A percentile compares a stretch with the other conserved stretches of the same genome.
These are phyloP conservation scores for Ophiostoma piceae DNA, from an alignment of 2,329 filamentous ascomycete species.

Conservation along the genomic window DNA sequence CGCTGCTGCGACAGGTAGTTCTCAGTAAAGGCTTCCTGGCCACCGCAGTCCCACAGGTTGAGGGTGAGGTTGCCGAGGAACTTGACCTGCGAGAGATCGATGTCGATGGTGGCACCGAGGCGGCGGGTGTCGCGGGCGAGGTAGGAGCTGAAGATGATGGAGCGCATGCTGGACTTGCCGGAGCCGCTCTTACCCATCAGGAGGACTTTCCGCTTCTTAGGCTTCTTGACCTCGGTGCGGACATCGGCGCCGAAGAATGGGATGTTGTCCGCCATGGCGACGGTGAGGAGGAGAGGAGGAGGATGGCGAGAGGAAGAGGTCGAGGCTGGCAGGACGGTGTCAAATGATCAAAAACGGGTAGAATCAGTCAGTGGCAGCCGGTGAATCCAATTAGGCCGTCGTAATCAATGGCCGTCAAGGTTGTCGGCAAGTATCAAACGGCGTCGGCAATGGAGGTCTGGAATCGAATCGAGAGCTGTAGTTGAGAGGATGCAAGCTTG, in stretches of 20 bases:
- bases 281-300: not conserved
- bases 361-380: too few relatives aligned
- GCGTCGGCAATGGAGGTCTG: not conserved
- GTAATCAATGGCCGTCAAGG: not conserved
- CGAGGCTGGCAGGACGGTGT: not conserved
- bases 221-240: constrained; percentile 52
- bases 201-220: constrained; percentile 81
- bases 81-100: constrained; percentile 96
- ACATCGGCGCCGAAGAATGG: constrained; percentile 25
- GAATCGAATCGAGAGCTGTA: not conserved
- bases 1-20: constrained; percentile 96
- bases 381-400: not conserved
- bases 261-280: constrained; percentile 8
- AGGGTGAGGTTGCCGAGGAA: constrained; percentile 96
- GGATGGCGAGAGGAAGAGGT: not conserved
- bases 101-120: constrained; percentile 94
- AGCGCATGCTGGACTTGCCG: constrained; percentile 96
- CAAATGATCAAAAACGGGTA: not conserved
- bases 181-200: constrained; percentile 95
- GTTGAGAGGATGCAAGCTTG: not conserved
- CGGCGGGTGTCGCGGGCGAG: constrained; percentile 92
- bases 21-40: constrained; percentile 97
- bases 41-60: constrained; percentile 98
- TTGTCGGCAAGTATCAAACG: not conserved
- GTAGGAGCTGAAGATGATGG: constrained; percentile 98